Evolutionary conservation across 2,329 filamentous ascomycete genomes (phyloP).

Genomic region (Alternaria sp.): DNA sequence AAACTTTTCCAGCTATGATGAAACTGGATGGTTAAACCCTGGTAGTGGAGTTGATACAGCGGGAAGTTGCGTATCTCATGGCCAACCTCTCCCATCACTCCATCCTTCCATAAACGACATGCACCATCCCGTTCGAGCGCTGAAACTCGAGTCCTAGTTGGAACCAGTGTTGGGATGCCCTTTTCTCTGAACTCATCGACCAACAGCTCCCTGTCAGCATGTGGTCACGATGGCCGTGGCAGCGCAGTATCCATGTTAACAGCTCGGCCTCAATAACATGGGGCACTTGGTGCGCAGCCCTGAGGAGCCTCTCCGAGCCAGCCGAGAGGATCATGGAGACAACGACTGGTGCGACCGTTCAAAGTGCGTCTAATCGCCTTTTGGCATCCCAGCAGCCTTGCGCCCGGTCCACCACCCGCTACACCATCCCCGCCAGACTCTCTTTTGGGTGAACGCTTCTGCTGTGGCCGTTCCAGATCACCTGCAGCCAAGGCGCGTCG

Average conservation of each 20-base stretch:
- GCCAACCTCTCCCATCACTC: slow-evolving; percentile 23
- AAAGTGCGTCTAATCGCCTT: slow-evolving; percentile 41
- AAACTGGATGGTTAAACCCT: slow-evolving; percentile 13
- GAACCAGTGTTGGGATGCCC: slow-evolving; percentile 30
- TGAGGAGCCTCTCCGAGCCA: slow-evolving; percentile 30
- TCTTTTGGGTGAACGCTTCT: slow-evolving; percentile 52
- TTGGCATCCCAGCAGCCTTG: slow-evolving; percentile 45
- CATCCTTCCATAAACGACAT: slow-evolving; percentile 30
- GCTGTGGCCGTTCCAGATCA: slow-evolving; percentile 52
- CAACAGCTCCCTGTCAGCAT: slow-evolving; percentile 30
- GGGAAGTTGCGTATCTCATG: slow-evolving; percentile 22
- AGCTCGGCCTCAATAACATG: slow-evolving; percentile 43
- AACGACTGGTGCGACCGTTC: slow-evolving; percentile 35
- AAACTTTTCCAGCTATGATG: slow-evolving; percentile 10
- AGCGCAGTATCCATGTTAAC: slow-evolving; percentile 30
- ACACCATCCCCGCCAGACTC: slow-evolving; percentile 38
- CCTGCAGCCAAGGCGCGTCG: slow-evolving; percentile 53
- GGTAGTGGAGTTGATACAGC: slow-evolving; percentile 23
- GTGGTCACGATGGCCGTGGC: slow-evolving; percentile 19
- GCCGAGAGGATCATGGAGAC: slow-evolving; percentile 27
- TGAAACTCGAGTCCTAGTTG: slow-evolving; percentile 41
- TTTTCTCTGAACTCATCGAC: slow-evolving; percentile 23
- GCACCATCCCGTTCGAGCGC: slow-evolving; percentile 34
- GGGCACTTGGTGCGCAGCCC: slow-evolving; percentile 39
- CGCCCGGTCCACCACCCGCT: slow-evolving; percentile 44